Evolutionary conservation across 441 rosid species (phyloP).

Genomic region (Gossypium trilobum): DNA sequence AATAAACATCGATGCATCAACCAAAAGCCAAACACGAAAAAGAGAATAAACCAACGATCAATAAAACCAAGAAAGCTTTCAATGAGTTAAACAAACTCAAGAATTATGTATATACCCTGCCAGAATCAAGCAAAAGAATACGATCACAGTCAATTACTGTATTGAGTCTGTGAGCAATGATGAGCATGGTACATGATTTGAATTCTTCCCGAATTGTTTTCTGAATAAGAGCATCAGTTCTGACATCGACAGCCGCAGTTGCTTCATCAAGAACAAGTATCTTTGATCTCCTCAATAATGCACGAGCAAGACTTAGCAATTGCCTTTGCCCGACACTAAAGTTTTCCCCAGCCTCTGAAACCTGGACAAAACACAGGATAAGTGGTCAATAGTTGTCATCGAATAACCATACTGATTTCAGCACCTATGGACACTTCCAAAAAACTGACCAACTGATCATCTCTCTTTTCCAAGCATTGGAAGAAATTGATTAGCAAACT

Average conservation of each 20-base stretch:
- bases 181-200: conserved; percentile 85
- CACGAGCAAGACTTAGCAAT: conserved; percentile 84
- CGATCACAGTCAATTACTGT: conserved; percentile 85
- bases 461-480: not conserved
- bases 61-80: not conserved
- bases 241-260: conserved; percentile 91
- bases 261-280: conserved; percentile 97
- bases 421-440: not conserved
- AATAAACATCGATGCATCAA: not conserved
- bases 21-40: not conserved
- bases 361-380: conserved; percentile 30
- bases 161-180: conserved; percentile 86
- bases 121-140: conserved; percentile 74
- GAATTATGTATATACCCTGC: conserved; percentile 42
- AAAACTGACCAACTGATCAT: not conserved
- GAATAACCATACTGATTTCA: not conserved
- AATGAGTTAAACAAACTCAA: not conserved
- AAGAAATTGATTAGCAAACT: not conserved
- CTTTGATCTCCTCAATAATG: conserved; percentile 78
- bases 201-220: conserved; percentile 90
- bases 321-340: conserved; percentile 96
- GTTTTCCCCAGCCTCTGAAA: conserved; percentile 84
- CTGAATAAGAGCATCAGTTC: conserved; percentile 92
- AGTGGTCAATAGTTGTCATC: not conserved
- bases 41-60: not conserved